Base-by-base conservation (phyloP, 352 stramenopile genomes). In the Phytophthora palmivora region DNA sequence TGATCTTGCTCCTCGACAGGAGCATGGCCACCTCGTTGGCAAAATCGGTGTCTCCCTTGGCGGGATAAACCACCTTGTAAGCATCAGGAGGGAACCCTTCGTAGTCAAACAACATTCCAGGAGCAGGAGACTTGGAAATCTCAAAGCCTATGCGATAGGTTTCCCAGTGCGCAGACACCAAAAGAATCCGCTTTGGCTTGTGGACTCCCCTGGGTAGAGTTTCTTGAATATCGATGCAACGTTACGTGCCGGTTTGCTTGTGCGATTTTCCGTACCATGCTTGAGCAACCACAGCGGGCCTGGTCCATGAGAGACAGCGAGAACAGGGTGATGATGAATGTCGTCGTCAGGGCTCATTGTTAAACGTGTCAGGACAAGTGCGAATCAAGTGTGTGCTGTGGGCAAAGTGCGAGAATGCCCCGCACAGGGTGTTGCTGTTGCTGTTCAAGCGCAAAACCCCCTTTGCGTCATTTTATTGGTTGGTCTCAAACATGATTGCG, bases 121-220 rank as follows among this genome's bases (percentile, higher is more conserved):
- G 81, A 0, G 61, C 24, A 14, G 81, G 76, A n/a, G 76, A 70
- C 19, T 82, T 73, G 18, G 76, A 87, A 61, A 87, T 85, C 43
- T 87, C 72, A 37, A 83, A 78, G n/a, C 70, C 74, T 6, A 74
- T 48, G 11, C 69, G 56, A 46, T 82, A 78, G 4, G 68, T 73
- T 61, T 97, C 85, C 82, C 86, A 97, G 63, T 97, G 90, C 33
- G 86, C 91, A 7, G 81, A 91, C 45, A 97, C 66, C n/a, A 97
- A 57, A 9, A 97, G 56, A 62, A 97, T 91, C 15, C 72, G 75
- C 72, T 78, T 88, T 46, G 70, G 71, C 24, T 71, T 65, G 47
- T 63, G 44, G 1, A 47, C 73, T 56, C 51, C 59, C 65, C 71
- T 33, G 67, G 56, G 30, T 86, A 84, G 16, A 87, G 41, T 22